Evolutionary conservation across 306 rosid species (phyloP), one percentile per base, ranked within the genome.

Genomic region (Parietaria judaica): DNA sequence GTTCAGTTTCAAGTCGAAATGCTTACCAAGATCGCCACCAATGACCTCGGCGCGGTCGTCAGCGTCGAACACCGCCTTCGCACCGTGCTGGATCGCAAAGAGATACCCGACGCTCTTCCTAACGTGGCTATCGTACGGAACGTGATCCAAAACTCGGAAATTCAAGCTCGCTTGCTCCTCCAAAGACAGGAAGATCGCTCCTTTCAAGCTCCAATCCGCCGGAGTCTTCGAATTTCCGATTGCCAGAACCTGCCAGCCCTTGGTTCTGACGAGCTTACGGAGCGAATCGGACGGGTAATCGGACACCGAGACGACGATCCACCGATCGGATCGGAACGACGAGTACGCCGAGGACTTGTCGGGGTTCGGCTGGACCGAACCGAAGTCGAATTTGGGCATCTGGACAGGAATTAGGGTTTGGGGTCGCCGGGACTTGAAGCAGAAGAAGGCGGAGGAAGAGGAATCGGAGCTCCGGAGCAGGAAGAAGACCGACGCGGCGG

Each of bases 401-500:
- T 51, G 12, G 54, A 71, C 46, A 46, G 70, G 60, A 53, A 53
- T 17, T 44, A 9, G 56, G 61, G 37, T 15, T 16, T 31, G 51
- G 44, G 61, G 69, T 41, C 45, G 23, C 47, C 43, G 55, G 54
- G 66, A 50, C 6, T 70, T 64, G 55, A 71, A 71, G 45, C 75
- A 71, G 56, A 64, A 67, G 65, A 64, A 65, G 51, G 70, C 52
- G 38, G 70, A 5, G 51, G 63, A 37, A 0, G 70, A 57, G 56
- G 51, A 65, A 31, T 51, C 44, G 56, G 64, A 47, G 16, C 44
- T 64, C 16, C 46, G 60, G 70, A 77, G 82, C 63, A 77, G 78
- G 66, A 77, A 72, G 75, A 72, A 69, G 73, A 77, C 52, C 56
- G 75, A 31, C 12, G 72, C 78, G 3, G 72, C 56, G 51, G 78